Conservation (phyloP, 805 yeast genomes). For the Brettanomyces custersianus region DNA sequence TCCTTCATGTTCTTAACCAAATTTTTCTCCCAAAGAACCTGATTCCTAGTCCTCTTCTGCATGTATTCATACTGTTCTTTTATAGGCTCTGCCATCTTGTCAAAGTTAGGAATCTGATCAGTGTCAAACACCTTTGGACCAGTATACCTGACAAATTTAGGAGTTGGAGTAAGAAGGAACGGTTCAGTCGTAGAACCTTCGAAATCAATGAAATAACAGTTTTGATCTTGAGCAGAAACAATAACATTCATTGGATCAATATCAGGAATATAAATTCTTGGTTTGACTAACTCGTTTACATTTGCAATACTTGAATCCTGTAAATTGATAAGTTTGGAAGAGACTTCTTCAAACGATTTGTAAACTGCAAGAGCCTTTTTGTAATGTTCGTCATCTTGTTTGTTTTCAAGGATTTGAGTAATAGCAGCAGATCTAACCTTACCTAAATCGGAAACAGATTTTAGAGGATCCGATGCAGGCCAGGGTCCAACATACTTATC, state of each 20-base stretch:
- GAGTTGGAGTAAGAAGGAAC: conserved; percentile 66
- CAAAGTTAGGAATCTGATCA: conserved; percentile 65
- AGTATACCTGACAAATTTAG: conserved; percentile 75
- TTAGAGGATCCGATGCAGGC: conserved; percentile 47
- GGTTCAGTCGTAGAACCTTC: conserved; percentile 81
- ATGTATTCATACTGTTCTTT: conserved; percentile 78
- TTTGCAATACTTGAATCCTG: conserved; percentile 45
- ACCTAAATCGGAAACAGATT: conserved; percentile 57
- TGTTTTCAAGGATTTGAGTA: conserved; percentile 44
- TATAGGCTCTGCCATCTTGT: conserved; percentile 58
- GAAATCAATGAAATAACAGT: conserved; percentile 62
- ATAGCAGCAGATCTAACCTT: too few relatives aligned
- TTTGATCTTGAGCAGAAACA: conserved; percentile 29
- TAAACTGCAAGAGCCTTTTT: conserved; percentile 44
- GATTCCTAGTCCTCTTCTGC: conserved; percentile 85
- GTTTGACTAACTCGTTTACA: conserved; percentile 51
- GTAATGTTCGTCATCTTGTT: conserved; percentile 4
- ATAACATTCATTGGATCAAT: conserved; percentile 86
- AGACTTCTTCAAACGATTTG: conserved; percentile 46
- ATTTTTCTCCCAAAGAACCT: conserved; percentile 76
- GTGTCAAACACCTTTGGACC: conserved; percentile 82
- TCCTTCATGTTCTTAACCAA: conserved; percentile 57
- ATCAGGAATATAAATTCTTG: conserved; percentile 74
- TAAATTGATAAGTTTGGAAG: conserved; percentile 51
- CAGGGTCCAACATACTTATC: conserved; percentile 70